A percentile compares a stretch with the other conserved stretches of the same genome.
These are phyloP conservation scores for Rhizopus sp. DNA, from an alignment of 371 early-diverging fungal genomes.

Conservation along the genomic window DNA sequence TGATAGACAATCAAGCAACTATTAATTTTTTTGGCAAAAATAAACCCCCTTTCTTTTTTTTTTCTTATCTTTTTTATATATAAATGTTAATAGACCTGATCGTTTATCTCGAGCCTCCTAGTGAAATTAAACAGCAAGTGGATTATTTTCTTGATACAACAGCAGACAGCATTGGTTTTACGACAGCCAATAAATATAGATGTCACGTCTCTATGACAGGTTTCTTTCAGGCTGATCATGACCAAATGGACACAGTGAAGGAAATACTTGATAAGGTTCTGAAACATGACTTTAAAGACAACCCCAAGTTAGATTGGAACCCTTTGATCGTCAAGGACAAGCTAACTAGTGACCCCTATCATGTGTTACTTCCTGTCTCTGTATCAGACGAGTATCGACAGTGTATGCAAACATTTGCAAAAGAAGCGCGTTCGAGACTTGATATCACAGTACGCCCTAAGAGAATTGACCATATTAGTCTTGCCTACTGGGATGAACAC, in stretches of 20 bases:
- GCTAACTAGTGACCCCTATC: conserved; percentile 13
- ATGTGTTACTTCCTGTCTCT: conserved; percentile 32
- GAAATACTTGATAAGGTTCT: conserved; percentile 4
- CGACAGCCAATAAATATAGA: conserved; percentile 35
- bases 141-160: conserved; percentile 23
- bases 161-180: conserved; percentile 6
- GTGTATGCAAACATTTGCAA: conserved; percentile 14
- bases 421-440: neutral
- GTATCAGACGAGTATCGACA: conserved; percentile 15
- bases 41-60: neutral
- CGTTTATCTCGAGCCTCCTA: conserved; percentile 37
- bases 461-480: conserved; percentile 38
- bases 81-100: conserved; percentile 25
- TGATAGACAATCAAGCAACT: conserved; percentile 60
- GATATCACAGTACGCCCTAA: conserved; percentile 26
- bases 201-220: conserved; percentile 43
- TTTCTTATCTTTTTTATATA: neutral
- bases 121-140: conserved; percentile 14
- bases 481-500: conserved; percentile 47
- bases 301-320: neutral
- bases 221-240: conserved; percentile 22
- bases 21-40: conserved; percentile 26
- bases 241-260: neutral
- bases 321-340: conserved; percentile 9
- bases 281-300: neutral